Base-by-base conservation (phyloP, 371 early-diverging fungal genomes). In the Haplosporangium sp. region DNA sequence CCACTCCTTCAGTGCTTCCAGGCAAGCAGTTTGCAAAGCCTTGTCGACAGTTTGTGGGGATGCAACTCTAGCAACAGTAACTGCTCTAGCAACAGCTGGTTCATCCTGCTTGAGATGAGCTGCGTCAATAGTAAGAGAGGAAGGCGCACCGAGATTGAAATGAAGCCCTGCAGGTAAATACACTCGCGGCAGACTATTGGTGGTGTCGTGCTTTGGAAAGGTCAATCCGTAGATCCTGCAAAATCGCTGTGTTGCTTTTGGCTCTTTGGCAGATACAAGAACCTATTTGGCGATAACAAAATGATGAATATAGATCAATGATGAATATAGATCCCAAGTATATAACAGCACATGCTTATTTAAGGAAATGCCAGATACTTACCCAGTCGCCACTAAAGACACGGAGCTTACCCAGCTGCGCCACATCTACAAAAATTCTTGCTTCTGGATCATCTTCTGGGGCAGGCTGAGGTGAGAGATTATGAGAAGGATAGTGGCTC, bases 371-470 rank as follows among this genome's bases (percentile, higher is more conserved):
- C 7, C 15, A n/a, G n/a, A n/a, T n/a, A 40, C 76, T 71, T 76
- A 87, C 88, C 94, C 94, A 94, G 70, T 92, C 91, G 6, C 94
- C 94, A 67, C 94, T 94, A 44, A 92, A 89, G 9, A 92, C 88
- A 35, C 91, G 89, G 37, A 90, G 86, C 19, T 78, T 86, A 3
- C 92, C 90, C 39, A 94, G 75, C 59, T 88, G 86, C 13, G 85
- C 83, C 2, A 94, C 84, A 59, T 86, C 85, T 13, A 92, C 81
- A 79, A 86, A 88, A 9, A 91, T 77, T 35, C 90, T 67, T 42
- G 83, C 86, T 67, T 89, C 89, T 38, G 87, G 85, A 71, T 92
- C 92, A 11, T 92, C 86, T n/a, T 69, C 75, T 2, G 64, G 76
- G 2, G 78, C 77, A 5, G 91, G 92, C 13, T 72, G 67, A 27